A percentile compares a stretch with the other conserved stretches of the same genome.
Evolutionary conservation across 176 grass and related monocot genomes (phyloP).

Genomic region (Carex scoparia): DNA sequence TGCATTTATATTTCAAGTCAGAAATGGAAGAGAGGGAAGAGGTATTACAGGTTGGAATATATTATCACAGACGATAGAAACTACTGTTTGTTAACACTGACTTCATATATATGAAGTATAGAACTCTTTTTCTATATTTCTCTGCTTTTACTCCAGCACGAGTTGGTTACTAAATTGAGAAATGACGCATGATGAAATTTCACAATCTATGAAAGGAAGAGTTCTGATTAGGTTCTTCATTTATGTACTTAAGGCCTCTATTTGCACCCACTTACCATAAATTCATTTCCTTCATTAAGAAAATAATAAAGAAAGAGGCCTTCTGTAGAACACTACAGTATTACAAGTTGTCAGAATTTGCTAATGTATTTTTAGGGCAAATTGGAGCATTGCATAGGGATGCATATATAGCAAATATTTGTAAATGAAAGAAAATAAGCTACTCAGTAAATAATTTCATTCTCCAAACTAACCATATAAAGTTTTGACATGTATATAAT

Average conservation of each 20-base stretch:
- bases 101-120: neutral
- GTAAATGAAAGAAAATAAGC: neutral
- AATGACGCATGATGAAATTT: neutral
- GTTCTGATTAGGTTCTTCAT: neutral
- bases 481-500: neutral
- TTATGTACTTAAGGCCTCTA: neutral
- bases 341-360: neutral
- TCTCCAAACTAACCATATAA: neutral
- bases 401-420: neutral
- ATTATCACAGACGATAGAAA: neutral
- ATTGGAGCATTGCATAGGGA: neutral
- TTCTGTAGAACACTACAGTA: neutral
- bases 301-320: neutral
- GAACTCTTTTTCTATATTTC: neutral
- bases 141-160: too few relatives aligned
- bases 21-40: neutral
- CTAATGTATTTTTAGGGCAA: neutral
- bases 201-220: neutral
- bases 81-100: neutral
- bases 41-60: neutral
- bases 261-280: neutral
- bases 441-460: neutral
- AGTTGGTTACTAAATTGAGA: neutral
- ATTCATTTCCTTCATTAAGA: neutral
- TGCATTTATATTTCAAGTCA: neutral